Evolutionary conservation across 192 early-diverging fungal species (phyloP).

Genomic region (Gryganskiella cystojenkinii): DNA sequence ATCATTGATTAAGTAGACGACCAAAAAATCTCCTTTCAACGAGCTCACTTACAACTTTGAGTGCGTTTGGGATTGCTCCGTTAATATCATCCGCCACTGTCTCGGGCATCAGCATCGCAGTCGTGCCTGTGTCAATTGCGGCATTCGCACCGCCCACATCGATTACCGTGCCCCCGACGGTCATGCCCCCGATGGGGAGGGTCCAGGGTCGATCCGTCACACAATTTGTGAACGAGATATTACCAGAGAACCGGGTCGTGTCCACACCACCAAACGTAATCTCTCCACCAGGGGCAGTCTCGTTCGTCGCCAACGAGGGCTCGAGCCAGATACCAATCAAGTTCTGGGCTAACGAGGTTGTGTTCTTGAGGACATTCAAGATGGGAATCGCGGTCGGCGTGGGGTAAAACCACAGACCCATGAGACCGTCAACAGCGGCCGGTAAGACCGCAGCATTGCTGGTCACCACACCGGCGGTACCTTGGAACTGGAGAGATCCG

Average conservation of each 20-base stretch:
- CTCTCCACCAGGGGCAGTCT: not conserved
- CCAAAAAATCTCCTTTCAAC: no score
- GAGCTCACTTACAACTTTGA: not conserved
- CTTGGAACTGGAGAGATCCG: slow-evolving; percentile 55
- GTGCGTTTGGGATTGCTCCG: slow-evolving; percentile 28
- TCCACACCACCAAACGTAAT: slow-evolving; percentile 8
- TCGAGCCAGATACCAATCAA: slow-evolving; percentile 3
- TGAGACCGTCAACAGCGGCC: slow-evolving; percentile 60
- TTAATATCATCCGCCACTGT: slow-evolving; percentile 30
- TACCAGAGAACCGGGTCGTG: not conserved
- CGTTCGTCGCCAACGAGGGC: not conserved
- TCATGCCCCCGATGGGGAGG: slow-evolving; percentile 20
- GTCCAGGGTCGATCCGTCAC: not conserved
- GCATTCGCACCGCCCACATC: not conserved
- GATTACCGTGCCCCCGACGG: slow-evolving; percentile 1
- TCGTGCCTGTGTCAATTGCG: slow-evolving; percentile 61
- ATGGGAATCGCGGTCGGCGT: not conserved
- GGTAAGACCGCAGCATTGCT: slow-evolving; percentile 58
- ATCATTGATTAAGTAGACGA: no score
- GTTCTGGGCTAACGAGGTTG: not conserved
- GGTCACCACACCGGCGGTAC: slow-evolving; percentile 64
- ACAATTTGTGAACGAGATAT: not conserved
- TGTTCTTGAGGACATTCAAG: not conserved
- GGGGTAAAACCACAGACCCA: slow-evolving; percentile 64
- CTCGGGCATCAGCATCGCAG: slow-evolving; percentile 54